These are phyloP conservation scores for Talaromyces atroroseus DNA, from an alignment of 2,329 filamentous ascomycete species.

Conservation along the genomic window DNA sequence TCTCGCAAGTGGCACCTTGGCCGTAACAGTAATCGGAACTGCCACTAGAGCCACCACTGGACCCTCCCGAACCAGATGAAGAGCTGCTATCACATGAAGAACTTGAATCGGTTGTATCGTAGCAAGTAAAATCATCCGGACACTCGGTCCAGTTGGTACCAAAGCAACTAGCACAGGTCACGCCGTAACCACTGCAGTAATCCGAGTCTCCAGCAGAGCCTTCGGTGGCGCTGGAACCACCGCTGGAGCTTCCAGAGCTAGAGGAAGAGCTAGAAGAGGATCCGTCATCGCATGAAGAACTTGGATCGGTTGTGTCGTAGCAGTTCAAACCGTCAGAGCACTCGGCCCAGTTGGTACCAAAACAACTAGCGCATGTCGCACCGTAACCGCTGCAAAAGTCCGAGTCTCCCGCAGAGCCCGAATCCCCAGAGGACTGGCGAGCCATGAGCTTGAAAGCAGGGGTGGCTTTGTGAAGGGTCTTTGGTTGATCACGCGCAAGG, in stretches of 20 bases:
- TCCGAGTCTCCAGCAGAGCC: constrained; percentile 7
- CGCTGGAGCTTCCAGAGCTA: background rate
- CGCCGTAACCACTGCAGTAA: background rate
- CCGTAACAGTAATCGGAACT: constrained; percentile 9
- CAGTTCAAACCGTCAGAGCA: constrained; percentile 1
- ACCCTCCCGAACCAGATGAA: background rate
- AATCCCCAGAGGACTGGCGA: constrained; percentile 7
- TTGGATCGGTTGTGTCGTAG: constrained; percentile 4
- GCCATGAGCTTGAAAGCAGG: background rate
- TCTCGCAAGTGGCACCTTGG: constrained; percentile 1
- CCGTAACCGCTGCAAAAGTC: background rate
- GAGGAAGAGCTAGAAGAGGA: background rate
- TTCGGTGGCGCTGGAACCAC: background rate
- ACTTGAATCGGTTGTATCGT: constrained; percentile 2
- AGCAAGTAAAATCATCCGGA: background rate
- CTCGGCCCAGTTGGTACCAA: constrained; percentile 1
- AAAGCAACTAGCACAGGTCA: constrained; percentile 11
- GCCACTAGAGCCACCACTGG: constrained; percentile 1
- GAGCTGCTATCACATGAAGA: background rate
- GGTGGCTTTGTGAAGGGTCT: constrained; percentile 2
- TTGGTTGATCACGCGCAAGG: constrained; percentile 1
- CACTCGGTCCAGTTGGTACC: constrained; percentile 2
- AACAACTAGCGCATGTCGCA: constrained; percentile 11
- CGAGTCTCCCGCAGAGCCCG: constrained; percentile 8
- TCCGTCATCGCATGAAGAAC: background rate